These are phyloP conservation scores for Pythium biforme DNA, from an alignment of 352 stramenopile genomes.

Conservation along the genomic window DNA sequence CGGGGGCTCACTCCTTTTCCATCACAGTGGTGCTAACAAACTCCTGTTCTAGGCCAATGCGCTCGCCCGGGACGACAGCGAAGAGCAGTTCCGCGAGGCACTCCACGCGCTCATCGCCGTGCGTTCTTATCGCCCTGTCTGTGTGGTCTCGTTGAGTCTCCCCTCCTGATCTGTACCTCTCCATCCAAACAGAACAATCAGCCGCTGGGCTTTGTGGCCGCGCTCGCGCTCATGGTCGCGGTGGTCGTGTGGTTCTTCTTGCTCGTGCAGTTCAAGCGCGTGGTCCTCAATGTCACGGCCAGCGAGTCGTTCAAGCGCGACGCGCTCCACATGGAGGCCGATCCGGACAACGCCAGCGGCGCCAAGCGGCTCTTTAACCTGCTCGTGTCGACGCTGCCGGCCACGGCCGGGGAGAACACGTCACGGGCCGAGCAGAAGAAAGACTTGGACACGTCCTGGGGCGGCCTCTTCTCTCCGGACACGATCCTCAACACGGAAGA, in stretches of 20 bases:
- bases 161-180: not conserved
- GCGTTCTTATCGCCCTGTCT: constrained; percentile 7
- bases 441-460: constrained; percentile 68
- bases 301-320: constrained; percentile 86
- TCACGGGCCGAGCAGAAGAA: constrained; percentile 47
- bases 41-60: constrained; percentile 32
- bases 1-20: no score
- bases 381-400: constrained; percentile 34
- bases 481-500: constrained; percentile 74
- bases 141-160: not conserved
- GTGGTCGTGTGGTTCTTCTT: constrained; percentile 73
- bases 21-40: no score
- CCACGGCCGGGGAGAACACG: not conserved
- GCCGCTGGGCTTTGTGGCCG: constrained; percentile 63
- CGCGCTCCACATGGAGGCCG: constrained; percentile 56
- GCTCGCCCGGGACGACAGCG: constrained; percentile 23
- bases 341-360: constrained; percentile 35
- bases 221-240: constrained; percentile 55
- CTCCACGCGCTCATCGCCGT: constrained; percentile 60
- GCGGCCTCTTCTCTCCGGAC: constrained; percentile 67
- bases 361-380: constrained; percentile 22
- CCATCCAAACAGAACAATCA: constrained; percentile 50
- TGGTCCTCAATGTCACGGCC: constrained; percentile 68
- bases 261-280: constrained; percentile 70
- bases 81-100: constrained; percentile 32